phyloP scores from a whole-genome alignment of 257 asterid species.

The Ballota nigra region DNA sequence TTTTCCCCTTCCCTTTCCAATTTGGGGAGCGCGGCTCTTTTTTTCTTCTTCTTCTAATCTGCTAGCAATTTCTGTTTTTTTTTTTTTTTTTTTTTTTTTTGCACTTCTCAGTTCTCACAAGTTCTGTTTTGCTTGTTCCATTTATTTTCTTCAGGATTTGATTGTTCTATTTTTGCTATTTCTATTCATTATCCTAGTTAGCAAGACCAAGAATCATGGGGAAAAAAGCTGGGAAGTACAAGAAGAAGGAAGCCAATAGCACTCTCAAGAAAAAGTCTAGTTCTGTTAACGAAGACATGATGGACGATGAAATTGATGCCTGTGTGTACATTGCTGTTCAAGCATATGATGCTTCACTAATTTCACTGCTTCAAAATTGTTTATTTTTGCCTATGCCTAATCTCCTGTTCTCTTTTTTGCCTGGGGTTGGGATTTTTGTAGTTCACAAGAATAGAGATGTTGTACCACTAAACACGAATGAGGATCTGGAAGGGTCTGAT shows the following conservation, averaged over 20 bases:
- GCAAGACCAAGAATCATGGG: constrained; percentile 47
- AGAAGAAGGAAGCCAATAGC: constrained; percentile 46
- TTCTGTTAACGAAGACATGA: constrained; percentile 51
- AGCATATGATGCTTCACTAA: background rate
- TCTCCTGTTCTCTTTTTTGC: background rate
- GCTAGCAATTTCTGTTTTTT: background rate
- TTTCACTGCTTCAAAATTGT: background rate
- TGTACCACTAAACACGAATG: constrained; percentile 60
- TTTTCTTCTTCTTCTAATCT: too few relatives aligned
- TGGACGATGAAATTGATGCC: constrained; percentile 63
- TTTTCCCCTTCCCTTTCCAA: background rate
- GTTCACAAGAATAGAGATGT: constrained; percentile 91
- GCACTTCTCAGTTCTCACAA: background rate
- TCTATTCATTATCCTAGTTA: background rate
- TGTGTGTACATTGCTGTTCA: constrained; percentile 31
- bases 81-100: too few relatives aligned
- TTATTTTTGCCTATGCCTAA: background rate
- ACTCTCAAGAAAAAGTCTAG: constrained; percentile 23
- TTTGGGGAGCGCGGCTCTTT: background rate
- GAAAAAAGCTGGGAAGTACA: constrained; percentile 55
- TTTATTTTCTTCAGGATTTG: background rate
- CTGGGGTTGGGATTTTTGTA: constrained; percentile 22
- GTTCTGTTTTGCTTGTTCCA: background rate
- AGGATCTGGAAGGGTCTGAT: constrained; percentile 63
- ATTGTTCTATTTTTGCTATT: background rate